phyloP scores from a whole-genome alignment of 805 yeast genomes.

The Sugiyamaella marilandica region DNA sequence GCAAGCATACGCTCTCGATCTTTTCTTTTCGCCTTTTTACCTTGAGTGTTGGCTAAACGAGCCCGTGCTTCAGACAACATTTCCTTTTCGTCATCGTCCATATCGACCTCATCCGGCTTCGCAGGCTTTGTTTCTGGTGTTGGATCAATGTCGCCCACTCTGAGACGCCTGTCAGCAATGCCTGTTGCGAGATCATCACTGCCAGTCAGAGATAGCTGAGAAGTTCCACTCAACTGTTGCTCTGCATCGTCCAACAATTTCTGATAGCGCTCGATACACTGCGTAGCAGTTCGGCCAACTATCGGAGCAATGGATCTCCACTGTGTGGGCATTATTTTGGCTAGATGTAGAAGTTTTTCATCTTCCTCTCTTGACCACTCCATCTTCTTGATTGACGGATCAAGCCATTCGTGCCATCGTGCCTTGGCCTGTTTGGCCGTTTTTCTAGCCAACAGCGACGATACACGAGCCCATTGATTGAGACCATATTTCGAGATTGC shows the following conservation, averaged over 20 bases:
- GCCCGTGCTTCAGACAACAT: slow-evolving; percentile 95
- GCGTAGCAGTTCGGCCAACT: slow-evolving; percentile 79
- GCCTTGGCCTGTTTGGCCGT: slow-evolving; percentile 90
- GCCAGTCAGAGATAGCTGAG: slow-evolving; percentile 42
- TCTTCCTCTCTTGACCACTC: slow-evolving; percentile 80
- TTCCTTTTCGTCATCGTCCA: slow-evolving; percentile 85
- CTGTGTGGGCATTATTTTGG: slow-evolving; percentile 76
- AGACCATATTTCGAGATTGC: slow-evolving; percentile 91
- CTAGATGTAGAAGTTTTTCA: slow-evolving; percentile 58
- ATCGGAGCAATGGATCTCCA: slow-evolving; percentile 88
- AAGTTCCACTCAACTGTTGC: slow-evolving; percentile 30
- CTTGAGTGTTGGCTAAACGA: slow-evolving; percentile 85
- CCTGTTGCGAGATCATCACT: slow-evolving; percentile 50
- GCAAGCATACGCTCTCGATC: slow-evolving; percentile 78
- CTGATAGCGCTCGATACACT: slow-evolving; percentile 82
- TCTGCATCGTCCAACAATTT: slow-evolving; percentile 54
- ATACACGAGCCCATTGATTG: slow-evolving; percentile 91
- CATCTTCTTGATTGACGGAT: slow-evolving; percentile 59
- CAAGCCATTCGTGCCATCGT: slow-evolving; percentile 85
- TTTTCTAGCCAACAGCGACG: slow-evolving; percentile 78
- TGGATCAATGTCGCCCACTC: slow-evolving; percentile 58
- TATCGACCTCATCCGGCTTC: slow-evolving; percentile 68
- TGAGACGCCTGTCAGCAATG: slow-evolving; percentile 16
- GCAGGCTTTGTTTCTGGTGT: slow-evolving; percentile 77
- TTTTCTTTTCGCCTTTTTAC: slow-evolving; percentile 89